Conservation (phyloP, 2,329 filamentous ascomycete species). For the Ilyonectria robusta region DNA sequence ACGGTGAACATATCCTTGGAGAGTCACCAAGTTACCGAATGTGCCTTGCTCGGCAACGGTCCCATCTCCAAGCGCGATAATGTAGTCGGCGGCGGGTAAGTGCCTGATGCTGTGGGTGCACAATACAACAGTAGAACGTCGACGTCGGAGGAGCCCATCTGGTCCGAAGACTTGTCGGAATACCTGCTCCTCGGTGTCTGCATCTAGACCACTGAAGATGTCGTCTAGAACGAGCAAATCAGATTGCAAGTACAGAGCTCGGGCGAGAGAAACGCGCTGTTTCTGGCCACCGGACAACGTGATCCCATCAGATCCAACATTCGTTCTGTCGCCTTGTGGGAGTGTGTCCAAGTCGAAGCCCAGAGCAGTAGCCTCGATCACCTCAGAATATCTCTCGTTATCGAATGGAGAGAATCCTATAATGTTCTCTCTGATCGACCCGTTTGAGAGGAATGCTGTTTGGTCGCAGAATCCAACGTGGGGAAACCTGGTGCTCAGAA, state of each 20-base stretch:
- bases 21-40: neutral
- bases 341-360: slow-evolving; percentile 1
- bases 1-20: slow-evolving; percentile 7
- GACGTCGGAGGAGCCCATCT: slow-evolving; percentile 31
- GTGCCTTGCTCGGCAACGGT: slow-evolving; percentile 5
- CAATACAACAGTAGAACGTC: slow-evolving; percentile 16
- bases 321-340: slow-evolving; percentile 7
- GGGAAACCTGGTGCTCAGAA: neutral
- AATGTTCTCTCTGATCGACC: slow-evolving; percentile 19
- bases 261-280: slow-evolving; percentile 41
- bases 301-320: slow-evolving; percentile 18
- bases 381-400: neutral
- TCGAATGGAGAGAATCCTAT: neutral
- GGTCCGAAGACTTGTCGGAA: slow-evolving; percentile 37
- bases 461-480: slow-evolving; percentile 23
- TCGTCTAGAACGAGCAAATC: slow-evolving; percentile 46
- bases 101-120: slow-evolving; percentile 28
- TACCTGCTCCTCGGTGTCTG: slow-evolving; percentile 40
- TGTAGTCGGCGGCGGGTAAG: slow-evolving; percentile 26
- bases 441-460: slow-evolving; percentile 14
- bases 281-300: slow-evolving; percentile 17
- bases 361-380: slow-evolving; percentile 9
- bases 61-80: slow-evolving; percentile 25
- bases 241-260: slow-evolving; percentile 44
- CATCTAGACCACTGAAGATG: slow-evolving; percentile 48